Conservation (phyloP, 768 basidiomycete species). For the Mycena floridula region DNA sequence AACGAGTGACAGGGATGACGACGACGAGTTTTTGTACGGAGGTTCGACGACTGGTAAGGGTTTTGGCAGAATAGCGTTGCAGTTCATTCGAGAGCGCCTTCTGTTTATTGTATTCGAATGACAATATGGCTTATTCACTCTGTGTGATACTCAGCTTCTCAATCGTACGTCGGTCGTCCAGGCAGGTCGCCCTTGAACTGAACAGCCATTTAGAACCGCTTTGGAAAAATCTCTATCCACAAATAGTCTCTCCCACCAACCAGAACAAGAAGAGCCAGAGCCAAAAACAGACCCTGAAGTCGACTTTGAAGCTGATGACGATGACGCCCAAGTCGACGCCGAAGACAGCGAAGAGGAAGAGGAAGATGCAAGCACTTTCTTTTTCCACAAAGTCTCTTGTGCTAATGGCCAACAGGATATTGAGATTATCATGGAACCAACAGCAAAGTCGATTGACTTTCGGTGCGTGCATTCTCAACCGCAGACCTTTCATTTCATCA, state of each 20-base stretch:
- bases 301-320: slow-evolving; percentile 21
- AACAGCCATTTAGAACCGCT: slow-evolving; percentile 21
- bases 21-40: slow-evolving; percentile 78
- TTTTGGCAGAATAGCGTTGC: too few relatives aligned
- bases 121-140: slow-evolving; percentile 33
- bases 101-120: slow-evolving; percentile 23
- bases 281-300: slow-evolving; percentile 31
- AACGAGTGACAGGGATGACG: slow-evolving; percentile 83
- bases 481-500: slow-evolving; percentile 1
- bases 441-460: slow-evolving; percentile 67
- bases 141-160: slow-evolving; percentile 46
- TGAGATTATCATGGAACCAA: slow-evolving; percentile 87
- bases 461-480: slow-evolving; percentile 36
- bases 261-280: slow-evolving; percentile 40
- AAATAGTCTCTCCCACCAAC: slow-evolving; percentile 44
- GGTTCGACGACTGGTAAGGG: slow-evolving; percentile 51
- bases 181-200: slow-evolving; percentile 5
- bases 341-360: slow-evolving; percentile 34
- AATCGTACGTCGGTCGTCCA: slow-evolving; percentile 50
- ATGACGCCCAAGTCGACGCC: slow-evolving; percentile 32
- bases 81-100: slow-evolving; percentile 20
- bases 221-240: slow-evolving; percentile 36
- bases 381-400: not conserved
- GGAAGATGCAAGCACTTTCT: slow-evolving; percentile 30
- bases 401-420: slow-evolving; percentile 50